These are phyloP conservation scores for Periconia sp. DNA, from an alignment of 2,329 filamentous ascomycete species.

Conservation along the genomic window DNA sequence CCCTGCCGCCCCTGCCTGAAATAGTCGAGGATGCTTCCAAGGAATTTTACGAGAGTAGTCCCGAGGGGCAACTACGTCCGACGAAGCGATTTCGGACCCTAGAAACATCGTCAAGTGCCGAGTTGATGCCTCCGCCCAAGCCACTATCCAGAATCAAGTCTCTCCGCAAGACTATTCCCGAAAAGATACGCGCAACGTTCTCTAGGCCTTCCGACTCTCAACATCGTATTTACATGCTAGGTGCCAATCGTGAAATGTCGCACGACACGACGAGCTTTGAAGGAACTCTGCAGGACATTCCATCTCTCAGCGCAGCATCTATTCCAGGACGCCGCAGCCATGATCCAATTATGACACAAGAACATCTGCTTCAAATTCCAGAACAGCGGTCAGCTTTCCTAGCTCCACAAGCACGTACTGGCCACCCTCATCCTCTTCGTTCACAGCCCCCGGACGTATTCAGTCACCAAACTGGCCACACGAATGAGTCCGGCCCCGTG, in stretches of 20 bases:
- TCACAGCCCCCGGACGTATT: slow-evolving; percentile 5
- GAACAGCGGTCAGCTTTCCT: background rate
- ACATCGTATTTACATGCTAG: background rate
- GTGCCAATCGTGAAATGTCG: no score
- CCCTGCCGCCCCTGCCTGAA: slow-evolving; percentile 19
- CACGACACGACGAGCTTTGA: no score
- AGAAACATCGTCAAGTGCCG: slow-evolving; percentile 25
- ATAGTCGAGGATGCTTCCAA: slow-evolving; percentile 5
- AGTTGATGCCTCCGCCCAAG: slow-evolving; percentile 43
- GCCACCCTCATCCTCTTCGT: slow-evolving; percentile 4
- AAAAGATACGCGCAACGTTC: slow-evolving; percentile 23
- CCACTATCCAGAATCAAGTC: slow-evolving; percentile 29
- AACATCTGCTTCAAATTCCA: background rate
- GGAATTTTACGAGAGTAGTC: background rate
- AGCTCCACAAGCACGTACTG: slow-evolving; percentile 16
- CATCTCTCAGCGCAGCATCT: background rate
- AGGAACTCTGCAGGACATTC: background rate
- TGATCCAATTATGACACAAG: background rate
- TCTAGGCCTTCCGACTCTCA: slow-evolving; percentile 7
- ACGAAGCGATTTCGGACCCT: slow-evolving; percentile 34
- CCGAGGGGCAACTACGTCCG: slow-evolving; percentile 21
- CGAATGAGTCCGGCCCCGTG: slow-evolving; percentile 1
- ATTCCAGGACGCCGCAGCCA: no score
- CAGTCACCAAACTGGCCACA: slow-evolving; percentile 9
- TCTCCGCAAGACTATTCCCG: slow-evolving; percentile 27